Conservation (phyloP, 805 yeast genomes). For the Scheffersomyces spartinae region DNA sequence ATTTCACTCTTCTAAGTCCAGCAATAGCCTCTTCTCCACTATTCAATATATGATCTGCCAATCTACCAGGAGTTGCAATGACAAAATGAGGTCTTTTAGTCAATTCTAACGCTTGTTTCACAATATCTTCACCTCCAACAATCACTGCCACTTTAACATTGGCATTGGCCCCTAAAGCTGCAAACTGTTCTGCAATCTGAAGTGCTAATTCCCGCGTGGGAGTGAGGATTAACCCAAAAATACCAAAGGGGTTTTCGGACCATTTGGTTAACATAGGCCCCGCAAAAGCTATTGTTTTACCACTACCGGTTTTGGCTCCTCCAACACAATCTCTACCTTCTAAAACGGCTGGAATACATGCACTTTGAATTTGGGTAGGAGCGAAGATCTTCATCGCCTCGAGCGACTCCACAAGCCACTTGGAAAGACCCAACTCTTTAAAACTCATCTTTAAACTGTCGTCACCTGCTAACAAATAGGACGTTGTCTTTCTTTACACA, state of each 20-base stretch:
- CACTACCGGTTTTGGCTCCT: conserved; percentile 97
- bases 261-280: conserved; percentile 93
- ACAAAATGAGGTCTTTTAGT: conserved; percentile 86
- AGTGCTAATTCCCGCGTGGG: conserved; percentile 92
- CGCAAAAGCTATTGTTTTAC: conserved; percentile 95
- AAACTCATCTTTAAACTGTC: conserved; percentile 27
- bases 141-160: conserved; percentile 73
- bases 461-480: neutral
- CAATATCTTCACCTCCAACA: conserved; percentile 93
- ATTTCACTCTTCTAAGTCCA: conserved; percentile 71
- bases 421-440: conserved; percentile 60
- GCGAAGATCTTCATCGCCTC: conserved; percentile 66
- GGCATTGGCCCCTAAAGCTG: conserved; percentile 84
- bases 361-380: conserved; percentile 81
- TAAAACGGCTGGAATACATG: conserved; percentile 81
- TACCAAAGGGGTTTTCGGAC: conserved; percentile 92
- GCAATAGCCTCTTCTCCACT: conserved; percentile 82
- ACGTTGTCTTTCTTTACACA: neutral
- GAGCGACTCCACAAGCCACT: conserved; percentile 79
- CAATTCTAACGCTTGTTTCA: conserved; percentile 74
- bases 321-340: conserved; percentile 89
- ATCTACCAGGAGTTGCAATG: conserved; percentile 93
- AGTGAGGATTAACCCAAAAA: conserved; percentile 78
- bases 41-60: conserved; percentile 81
- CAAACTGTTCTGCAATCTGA: conserved; percentile 94